Conservation (phyloP, 2,329 filamentous ascomycete genomes). For the Rachicladosporium sp. region DNA sequence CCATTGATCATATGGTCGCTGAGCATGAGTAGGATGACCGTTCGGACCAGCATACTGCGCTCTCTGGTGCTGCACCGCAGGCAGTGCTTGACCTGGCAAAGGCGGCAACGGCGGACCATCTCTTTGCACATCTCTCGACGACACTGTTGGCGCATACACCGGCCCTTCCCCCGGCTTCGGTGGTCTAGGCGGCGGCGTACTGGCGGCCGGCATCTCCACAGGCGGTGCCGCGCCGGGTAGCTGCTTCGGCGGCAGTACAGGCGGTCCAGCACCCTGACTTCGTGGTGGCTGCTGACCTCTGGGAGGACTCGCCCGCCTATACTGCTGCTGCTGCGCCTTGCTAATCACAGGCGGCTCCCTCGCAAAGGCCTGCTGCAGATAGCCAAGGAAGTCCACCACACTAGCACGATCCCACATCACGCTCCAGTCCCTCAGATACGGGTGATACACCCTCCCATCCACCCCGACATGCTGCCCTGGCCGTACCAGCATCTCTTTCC, state of each 20-base stretch:
- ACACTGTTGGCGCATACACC: too few species aligned
- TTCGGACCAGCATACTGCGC: too few species aligned
- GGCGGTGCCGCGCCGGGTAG: constrained; percentile 5
- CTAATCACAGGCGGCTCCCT: constrained; percentile 89
- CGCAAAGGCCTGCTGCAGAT: constrained; percentile 76
- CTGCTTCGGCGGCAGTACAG: constrained; percentile 26
- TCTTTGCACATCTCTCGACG: constrained; percentile 7
- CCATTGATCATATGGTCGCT: too few species aligned
- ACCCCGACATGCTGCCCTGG: constrained; percentile 91
- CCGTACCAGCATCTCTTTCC: constrained; percentile 75
- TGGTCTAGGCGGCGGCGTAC: constrained; percentile 35
- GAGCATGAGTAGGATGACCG: too few species aligned
- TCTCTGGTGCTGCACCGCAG: background rate
- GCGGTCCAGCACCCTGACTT: constrained; percentile 14
- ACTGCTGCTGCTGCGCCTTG: constrained; percentile 43
- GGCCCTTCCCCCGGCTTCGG: constrained; percentile 37
- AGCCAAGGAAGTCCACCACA: constrained; percentile 67
- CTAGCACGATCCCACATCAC: constrained; percentile 78
- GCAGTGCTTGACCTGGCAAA: constrained; percentile 15
- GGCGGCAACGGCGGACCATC: constrained; percentile 26
- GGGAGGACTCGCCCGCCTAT: constrained; percentile 32
- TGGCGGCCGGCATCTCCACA: constrained; percentile 8
- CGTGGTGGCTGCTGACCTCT: constrained; percentile 34
- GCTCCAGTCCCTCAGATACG: constrained; percentile 81
- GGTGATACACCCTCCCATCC: constrained; percentile 89